Evolutionary conservation across 2,329 filamentous ascomycete species (phyloP).

Genomic region (Harringtonia aguacate): DNA sequence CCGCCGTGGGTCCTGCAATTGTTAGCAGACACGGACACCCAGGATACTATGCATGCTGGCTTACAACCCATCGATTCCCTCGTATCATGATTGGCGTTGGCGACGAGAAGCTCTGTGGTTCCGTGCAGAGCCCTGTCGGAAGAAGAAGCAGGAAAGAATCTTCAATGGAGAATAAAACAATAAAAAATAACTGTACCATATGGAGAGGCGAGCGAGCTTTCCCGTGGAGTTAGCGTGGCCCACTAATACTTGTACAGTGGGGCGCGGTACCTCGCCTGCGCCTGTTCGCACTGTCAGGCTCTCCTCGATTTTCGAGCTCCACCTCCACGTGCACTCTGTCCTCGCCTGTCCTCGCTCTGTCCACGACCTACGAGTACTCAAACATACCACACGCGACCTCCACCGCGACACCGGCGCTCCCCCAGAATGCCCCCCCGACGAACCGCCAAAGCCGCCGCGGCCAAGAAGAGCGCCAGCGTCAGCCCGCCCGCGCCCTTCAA

Average conservation of each 20-base stretch:
- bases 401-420: not conserved
- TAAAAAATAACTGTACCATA: not conserved
- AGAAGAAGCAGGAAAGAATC: not conserved
- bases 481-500: constrained; percentile 55
- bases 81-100: constrained; percentile 8
- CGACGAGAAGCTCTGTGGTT: not conserved
- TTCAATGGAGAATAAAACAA: not conserved
- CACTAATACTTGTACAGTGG: no score
- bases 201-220: no score
- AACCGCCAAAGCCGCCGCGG: constrained; percentile 6
- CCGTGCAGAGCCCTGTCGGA: not conserved
- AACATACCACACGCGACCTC: not conserved
- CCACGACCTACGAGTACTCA: no score
- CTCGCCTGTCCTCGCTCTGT: no score
- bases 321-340: no score
- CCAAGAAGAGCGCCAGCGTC: not conserved
- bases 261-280: no score
- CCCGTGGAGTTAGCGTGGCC: no score
- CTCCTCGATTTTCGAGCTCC: no score
- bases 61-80: constrained; percentile 6
- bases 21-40: not conserved
- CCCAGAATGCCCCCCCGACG: not conserved
- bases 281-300: no score
- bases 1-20: constrained; percentile 2
- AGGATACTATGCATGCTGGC: not conserved